phyloP scores from a whole-genome alignment of 345 rosid genomes.

The Pseudoturritis turrita region DNA sequence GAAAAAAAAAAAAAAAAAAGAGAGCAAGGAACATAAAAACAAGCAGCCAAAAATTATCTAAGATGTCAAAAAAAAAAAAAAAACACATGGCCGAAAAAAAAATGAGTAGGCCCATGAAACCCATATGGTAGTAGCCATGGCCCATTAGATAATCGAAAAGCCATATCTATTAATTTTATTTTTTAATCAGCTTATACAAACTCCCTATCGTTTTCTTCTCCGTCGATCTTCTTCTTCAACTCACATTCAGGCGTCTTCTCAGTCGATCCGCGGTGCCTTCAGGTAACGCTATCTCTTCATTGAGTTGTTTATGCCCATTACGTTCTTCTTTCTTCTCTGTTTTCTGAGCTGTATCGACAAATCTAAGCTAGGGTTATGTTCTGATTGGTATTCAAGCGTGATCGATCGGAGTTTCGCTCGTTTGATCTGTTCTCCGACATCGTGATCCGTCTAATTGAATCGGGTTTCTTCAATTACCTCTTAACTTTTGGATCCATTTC shows the following conservation, averaged over 20 bases:
- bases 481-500: not conserved
- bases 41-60: too few species aligned
- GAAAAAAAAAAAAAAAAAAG: too few species aligned
- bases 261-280: not conserved
- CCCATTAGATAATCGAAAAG: not conserved
- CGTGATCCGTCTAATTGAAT: not conserved
- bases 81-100: not conserved
- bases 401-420: not conserved
- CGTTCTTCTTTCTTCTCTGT: not conserved
- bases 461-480: not conserved
- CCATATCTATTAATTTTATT: not conserved
- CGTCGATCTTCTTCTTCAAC: slow-evolving; percentile 1
- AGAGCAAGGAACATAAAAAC: too few species aligned
- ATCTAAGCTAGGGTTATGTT: slow-evolving; percentile 13
- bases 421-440: not conserved
- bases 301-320: not conserved
- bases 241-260: slow-evolving; percentile 17
- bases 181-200: not conserved
- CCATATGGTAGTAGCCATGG: not conserved
- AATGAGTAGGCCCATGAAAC: not conserved
- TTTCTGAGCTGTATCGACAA: not conserved
- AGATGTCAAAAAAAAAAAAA: too few species aligned
- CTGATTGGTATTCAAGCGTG: not conserved
- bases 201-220: not conserved
- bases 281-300: slow-evolving; percentile 3